Base-by-base conservation (phyloP, 2,329 filamentous ascomycete genomes). In the Exophiala xenobiotica region DNA sequence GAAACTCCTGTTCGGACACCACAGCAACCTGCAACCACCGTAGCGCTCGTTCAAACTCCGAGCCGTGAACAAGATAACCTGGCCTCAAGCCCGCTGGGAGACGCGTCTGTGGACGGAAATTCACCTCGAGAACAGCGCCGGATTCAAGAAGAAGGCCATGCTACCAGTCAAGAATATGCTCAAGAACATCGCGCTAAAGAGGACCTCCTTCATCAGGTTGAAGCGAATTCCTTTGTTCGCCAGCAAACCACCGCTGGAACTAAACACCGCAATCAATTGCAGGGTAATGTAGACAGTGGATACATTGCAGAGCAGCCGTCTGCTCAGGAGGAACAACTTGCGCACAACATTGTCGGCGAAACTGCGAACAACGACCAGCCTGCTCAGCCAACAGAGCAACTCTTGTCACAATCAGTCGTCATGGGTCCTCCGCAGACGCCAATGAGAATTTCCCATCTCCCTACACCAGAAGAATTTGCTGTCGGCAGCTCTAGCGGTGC, bases 391-490 rank as follows among this genome's bases (percentile, higher is more conserved):
- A 38, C 19, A 33, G 18, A 38, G 18, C 11, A 29, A 24, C 18
- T 18, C 8, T 14, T 19, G 24, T 6, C 39, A 11, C 37, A 38
- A 9, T 12, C 59, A 29, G 24, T 23, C 19, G 38, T 53, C 14
- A 58, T 46, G 39, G 54, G 62, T 45, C 45, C 55, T 29, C 55
- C 55, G 19, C 38, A 27, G 35, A 58, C 55, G 20, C 52, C 55
- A 2, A 14, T 47, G 24, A 53, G 44, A 24, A 27, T 27, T 19
- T 3, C 29, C 16, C 31, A 19, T 2, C 52, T 49, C 18, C 24
- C 24, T 14, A 16, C 19, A 24, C 22, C 16, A 1, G 8, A 31
- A 14, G 33, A 18, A n/a, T 11, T 22, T 8, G 23, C 40, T 19
- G 23, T n/a, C n/a, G 8, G 20, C 23, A 24, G 26, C 11, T 18